Evolutionary conservation across 257 asterid genomes (phyloP), one percentile per base, ranked within the genome.

Genomic region (Fraxinus quadrangulata): DNA sequence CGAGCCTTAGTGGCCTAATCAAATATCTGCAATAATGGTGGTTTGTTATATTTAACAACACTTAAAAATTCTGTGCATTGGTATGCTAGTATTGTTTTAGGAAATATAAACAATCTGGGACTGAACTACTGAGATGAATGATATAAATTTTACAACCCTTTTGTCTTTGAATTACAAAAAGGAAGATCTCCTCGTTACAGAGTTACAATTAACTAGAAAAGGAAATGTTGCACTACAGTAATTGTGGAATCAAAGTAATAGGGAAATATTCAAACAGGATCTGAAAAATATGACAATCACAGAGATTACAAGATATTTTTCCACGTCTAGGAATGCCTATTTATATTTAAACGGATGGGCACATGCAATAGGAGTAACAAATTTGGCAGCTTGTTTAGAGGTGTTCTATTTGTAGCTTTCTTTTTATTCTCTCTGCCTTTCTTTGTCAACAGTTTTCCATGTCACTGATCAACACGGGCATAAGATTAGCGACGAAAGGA

Each of bases 391-490:
- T 67, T n/a, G 3, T 42, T 42, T 42, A 34, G 63, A 26, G 63
- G 70, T 33, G 21, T 47, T 42, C 33, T 47, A 74, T 67, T 72
- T 33, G 24, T 42, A 45, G 65, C 72, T 81, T 71, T 45, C 77
- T 67, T 39, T 34, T 61, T 63, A 45, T 36, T 51, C 10, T 56
- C 28, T 56, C 26, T n/a, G 37, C 66, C 24, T 56, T 79, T 77
- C 65, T 83, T 79, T 81, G 73, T 82, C 54, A 66, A 72, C 97
- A 94, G 99, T 91, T 34, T 94, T 94, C 79, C 97, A 94, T 79
- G 99, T 94, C 84, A 95, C 97, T 65, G 98, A 95, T 86, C 94
- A 92, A 78, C 91, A 93, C 40, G 99, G 99, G 75, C 87, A 86
- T 69, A 91, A 95, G 85, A 88, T 95, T 78, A 84, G 81, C 36